Percentiles rank a stretch among this genome's conserved stretches.
These are phyloP conservation scores for Spirogloea muscicola DNA, from an alignment of 139 green algal species.

Conservation along the genomic window DNA sequence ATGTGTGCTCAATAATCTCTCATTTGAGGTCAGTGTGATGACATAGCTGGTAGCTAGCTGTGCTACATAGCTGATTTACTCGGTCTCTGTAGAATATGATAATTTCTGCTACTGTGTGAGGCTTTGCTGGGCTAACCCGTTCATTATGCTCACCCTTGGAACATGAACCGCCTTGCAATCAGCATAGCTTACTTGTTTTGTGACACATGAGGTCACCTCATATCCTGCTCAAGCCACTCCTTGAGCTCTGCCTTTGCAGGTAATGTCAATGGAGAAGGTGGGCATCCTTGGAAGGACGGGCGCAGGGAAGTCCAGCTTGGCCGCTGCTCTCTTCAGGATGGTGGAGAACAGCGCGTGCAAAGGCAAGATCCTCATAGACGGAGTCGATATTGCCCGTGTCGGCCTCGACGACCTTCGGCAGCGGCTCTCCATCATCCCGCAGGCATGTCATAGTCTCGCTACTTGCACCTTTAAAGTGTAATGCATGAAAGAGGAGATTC, in stretches of 20 bases:
- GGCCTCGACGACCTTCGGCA: conserved; percentile 63
- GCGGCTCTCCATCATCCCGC: conserved; percentile 64
- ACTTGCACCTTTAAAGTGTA: neutral
- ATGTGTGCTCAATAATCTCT: conserved; percentile 75
- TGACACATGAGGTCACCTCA: too few species aligned
- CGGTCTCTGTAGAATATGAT: neutral
- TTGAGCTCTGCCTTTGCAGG: neutral
- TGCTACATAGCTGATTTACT: neutral
- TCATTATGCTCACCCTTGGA: neutral
- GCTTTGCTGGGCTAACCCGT: neutral
- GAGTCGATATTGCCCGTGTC: conserved; percentile 69
- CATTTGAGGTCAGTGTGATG: conserved; percentile 23
- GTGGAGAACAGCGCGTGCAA: conserved; percentile 37
- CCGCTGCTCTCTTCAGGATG: conserved; percentile 66
- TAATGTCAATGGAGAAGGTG: conserved; percentile 23
- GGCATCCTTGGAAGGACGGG: conserved; percentile 41
- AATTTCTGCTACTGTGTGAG: neutral
- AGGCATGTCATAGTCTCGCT: conserved; percentile 1
- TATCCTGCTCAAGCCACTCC: too few species aligned
- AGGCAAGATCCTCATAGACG: conserved; percentile 74
- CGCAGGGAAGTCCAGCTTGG: conserved; percentile 66
- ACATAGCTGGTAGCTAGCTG: neutral
- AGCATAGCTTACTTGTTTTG: neutral
- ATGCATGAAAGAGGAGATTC: too few species aligned
- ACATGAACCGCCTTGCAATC: neutral